These are phyloP conservation scores for Jasminum sambac DNA, from an alignment of 257 asterid species.

Conservation along the genomic window DNA sequence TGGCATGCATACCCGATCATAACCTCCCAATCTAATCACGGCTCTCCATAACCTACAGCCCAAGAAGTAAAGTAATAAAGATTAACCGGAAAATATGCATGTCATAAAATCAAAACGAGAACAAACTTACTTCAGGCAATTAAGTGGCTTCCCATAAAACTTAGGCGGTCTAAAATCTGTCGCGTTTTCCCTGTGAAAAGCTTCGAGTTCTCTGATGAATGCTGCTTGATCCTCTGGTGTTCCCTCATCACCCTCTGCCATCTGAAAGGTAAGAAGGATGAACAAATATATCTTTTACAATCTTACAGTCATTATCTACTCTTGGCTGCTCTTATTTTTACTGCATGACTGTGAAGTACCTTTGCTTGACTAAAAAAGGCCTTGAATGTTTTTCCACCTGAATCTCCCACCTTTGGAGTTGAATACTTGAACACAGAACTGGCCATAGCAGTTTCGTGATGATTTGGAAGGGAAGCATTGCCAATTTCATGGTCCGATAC, in stretches of 20 bases:
- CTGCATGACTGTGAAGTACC: constrained; percentile 30
- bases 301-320: background rate
- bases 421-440: constrained; percentile 34
- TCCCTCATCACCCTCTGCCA: constrained; percentile 54
- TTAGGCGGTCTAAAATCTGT: constrained; percentile 65
- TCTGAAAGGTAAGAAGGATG: constrained; percentile 28
- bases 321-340: background rate
- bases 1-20: constrained; percentile 57
- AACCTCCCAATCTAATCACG: constrained; percentile 71
- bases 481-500: constrained; percentile 26
- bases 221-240: constrained; percentile 64
- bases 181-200: constrained; percentile 47
- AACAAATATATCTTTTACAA: background rate
- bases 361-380: constrained; percentile 28
- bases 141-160: constrained; percentile 64
- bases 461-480: constrained; percentile 27
- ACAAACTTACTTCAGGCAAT: constrained; percentile 57
- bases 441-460: constrained; percentile 45
- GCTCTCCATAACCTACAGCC: constrained; percentile 68
- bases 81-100: constrained; percentile 3
- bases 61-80: constrained; percentile 8
- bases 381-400: constrained; percentile 34
- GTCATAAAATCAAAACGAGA: constrained; percentile 11
- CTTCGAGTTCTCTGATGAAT: constrained; percentile 58
- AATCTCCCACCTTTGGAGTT: constrained; percentile 36